Base-by-base conservation (phyloP, 331 rosid species). In the Pyracantha coccinea region DNA sequence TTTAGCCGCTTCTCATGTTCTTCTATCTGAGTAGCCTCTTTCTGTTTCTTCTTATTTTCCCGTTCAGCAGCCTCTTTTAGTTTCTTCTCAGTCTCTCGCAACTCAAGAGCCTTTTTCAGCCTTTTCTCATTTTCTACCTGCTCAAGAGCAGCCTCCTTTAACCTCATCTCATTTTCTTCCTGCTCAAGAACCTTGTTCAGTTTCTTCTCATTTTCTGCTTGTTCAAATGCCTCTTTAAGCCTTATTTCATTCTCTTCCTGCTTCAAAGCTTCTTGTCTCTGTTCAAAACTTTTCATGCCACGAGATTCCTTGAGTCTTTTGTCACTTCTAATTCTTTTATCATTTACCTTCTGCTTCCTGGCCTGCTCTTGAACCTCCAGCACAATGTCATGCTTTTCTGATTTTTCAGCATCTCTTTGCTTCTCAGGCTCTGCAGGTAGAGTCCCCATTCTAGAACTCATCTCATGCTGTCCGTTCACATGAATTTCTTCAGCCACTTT, bases 91-190 rank as follows among this genome's bases (percentile, higher is more conserved):
- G 76, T 66, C 61, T 82, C 89, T 76, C 78, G 81, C 62, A 72
- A 69, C 76, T 73, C 77, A 59, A 79, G 70, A 72, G 65, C 63
- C 73, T 67, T 81, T 69, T 53, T 44, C 27, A 58, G 80, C 66
- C 24, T 64, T 31, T 69, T 89, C 83, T 82, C 96, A 79, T 66
- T 57, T 71, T 72, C 86, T 77, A 84, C 90, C 75, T 38, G 45
- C 45, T 75, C 77, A 54, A 79, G 74, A 75, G 67, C 66, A 65
- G 79, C 68, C 80, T 35, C 79, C n/a, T 83, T 59, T 29, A 67
- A 71, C 78, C 66, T 80, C 74, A 65, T 80, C 68, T 66, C 71
- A 55, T 71, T 19, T 60, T 71, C 84, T 35, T 21, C 78, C 77
- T 62, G 64, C 71, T 85, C 86, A 33, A 45, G 64, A 59, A 63